A percentile compares a stretch with the other conserved stretches of the same genome.
These are phyloP conservation scores for Chaetomiaceae sp. DNA, from an alignment of 2,329 filamentous ascomycete genomes.

Conservation along the genomic window DNA sequence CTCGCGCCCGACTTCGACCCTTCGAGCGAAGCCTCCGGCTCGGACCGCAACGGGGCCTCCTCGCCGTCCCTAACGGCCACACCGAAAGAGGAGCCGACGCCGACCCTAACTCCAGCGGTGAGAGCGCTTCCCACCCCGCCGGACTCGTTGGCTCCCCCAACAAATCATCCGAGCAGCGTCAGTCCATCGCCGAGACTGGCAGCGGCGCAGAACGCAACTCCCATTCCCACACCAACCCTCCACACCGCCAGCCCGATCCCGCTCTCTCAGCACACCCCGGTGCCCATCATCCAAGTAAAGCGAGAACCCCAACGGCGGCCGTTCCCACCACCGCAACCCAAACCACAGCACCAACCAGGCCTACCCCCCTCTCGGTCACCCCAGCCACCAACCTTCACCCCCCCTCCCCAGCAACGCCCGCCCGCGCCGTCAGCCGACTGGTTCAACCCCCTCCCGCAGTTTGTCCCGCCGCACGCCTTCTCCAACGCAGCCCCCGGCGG, in stretches of 20 bases:
- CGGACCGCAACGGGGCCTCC: slow-evolving; percentile 15
- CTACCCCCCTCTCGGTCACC: slow-evolving; percentile 13
- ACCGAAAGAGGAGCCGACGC: slow-evolving; percentile 15
- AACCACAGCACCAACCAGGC: slow-evolving; percentile 8
- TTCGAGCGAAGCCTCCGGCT: slow-evolving; percentile 29
- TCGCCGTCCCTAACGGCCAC: slow-evolving; percentile 14
- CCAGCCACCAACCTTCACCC: slow-evolving; percentile 32
- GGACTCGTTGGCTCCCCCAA: slow-evolving; percentile 34
- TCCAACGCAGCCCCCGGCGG: slow-evolving; percentile 37
- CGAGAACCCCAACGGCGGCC: background rate
- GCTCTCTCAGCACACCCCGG: slow-evolving; percentile 4
- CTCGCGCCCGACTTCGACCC: slow-evolving; percentile 52
- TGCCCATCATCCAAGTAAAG: slow-evolving; percentile 9
- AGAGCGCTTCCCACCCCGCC: slow-evolving; percentile 37
- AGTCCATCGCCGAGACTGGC: slow-evolving; percentile 34
- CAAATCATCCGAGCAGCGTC: slow-evolving; percentile 26
- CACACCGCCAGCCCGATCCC: slow-evolving; percentile 22
- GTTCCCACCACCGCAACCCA: background rate
- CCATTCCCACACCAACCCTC: slow-evolving; percentile 33
- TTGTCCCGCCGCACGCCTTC: slow-evolving; percentile 49
- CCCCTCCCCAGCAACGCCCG: slow-evolving; percentile 32
- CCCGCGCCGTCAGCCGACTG: slow-evolving; percentile 39
- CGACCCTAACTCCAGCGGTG: background rate
- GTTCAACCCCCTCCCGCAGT: slow-evolving; percentile 47
- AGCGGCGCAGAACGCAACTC: slow-evolving; percentile 25